Base-by-base conservation (phyloP, 2,329 filamentous ascomycete genomes). In the Colletotrichum tropicicola region DNA sequence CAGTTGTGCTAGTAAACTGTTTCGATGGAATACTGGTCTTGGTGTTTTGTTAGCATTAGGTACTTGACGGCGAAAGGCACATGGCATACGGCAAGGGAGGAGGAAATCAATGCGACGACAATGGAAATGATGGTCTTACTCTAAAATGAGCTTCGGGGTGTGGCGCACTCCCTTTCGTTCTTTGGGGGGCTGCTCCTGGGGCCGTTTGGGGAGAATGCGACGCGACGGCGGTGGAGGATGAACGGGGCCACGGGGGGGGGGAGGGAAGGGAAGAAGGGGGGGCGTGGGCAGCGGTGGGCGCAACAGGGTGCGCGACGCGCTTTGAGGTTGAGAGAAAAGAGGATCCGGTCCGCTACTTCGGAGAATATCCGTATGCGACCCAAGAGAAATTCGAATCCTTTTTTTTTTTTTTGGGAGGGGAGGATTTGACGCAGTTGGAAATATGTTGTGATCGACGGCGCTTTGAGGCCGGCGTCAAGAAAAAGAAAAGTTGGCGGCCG, bases 1-100 rank as follows among this genome's bases (percentile, higher is more conserved):
- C 71, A 76, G 65, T 62, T 74, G 72, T 66, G 69, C 64, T 56
- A 73, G 64, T 55, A 76, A 68, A 70, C 70, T 71, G 68, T 66
- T 68, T 56, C 68, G 68, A 35, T 68, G 65, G 48, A 73, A 74
- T 45, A 74, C 49, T 19, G 35, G 32, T 27, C 60, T 59, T 27
- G 23, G 21, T 13, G n/a, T 21, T n/a, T 32, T 53, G 53, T 63
- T 28, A 59, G 39, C 59, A 65, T 49, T 32, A 19, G 17, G 43
- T 21, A 43, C 6, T 30, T 23, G 25, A 23, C 41, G 30, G 8
- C 2, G 21, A 39, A 25, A 17, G 48, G 25, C 19, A 9, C n/a
- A n/a, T n/a, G n/a, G n/a, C n/a, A n/a, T n/a, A n/a, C 13, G 17
- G 6, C 9, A 53, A 53, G 41, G 52, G 45, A 45, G 43, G 25